phyloP scores from a whole-genome alignment of 2,329 filamentous ascomycete genomes.

The Pseudogymnoascus sp. region DNA sequence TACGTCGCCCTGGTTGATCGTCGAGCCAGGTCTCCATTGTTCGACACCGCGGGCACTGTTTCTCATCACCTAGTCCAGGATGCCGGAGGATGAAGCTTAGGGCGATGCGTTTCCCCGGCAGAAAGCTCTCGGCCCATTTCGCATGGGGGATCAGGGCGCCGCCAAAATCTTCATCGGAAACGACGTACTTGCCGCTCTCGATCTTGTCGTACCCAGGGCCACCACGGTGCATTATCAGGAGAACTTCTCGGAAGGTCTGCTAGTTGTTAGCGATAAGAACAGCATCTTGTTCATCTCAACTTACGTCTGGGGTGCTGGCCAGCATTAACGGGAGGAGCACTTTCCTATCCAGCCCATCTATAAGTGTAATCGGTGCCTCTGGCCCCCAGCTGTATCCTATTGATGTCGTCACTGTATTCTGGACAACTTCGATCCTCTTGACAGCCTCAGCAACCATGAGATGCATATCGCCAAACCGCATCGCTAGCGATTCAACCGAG shows the following conservation, averaged over 20 bases:
- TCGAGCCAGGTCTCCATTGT: slow-evolving; percentile 1
- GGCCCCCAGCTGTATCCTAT: slow-evolving; percentile 2
- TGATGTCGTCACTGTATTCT: background rate
- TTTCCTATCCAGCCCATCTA: background rate
- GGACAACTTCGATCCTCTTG: background rate
- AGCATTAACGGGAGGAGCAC: background rate
- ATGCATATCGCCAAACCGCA: slow-evolving; percentile 2
- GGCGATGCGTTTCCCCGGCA: background rate
- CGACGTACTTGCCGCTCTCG: background rate
- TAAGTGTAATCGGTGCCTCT: background rate
- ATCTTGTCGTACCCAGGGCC: slow-evolving; percentile 1
- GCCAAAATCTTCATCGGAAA: background rate
- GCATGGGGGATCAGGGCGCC: background rate
- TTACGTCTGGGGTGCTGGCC: background rate
- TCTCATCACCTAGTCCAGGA: background rate
- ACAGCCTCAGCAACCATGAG: background rate
- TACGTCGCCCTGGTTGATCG: background rate
- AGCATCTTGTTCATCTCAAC: background rate
- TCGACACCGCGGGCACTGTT: background rate
- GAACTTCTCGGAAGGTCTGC: background rate
- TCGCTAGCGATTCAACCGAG: background rate
- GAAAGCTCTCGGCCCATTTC: background rate
- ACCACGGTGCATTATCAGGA: background rate
- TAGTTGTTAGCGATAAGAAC: background rate
- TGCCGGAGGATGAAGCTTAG: background rate